Evolutionary conservation across 108 stramenopile genomes (phyloP), one percentile per base, ranked within the genome.

Genomic region (Poteriospumella lacustris): DNA sequence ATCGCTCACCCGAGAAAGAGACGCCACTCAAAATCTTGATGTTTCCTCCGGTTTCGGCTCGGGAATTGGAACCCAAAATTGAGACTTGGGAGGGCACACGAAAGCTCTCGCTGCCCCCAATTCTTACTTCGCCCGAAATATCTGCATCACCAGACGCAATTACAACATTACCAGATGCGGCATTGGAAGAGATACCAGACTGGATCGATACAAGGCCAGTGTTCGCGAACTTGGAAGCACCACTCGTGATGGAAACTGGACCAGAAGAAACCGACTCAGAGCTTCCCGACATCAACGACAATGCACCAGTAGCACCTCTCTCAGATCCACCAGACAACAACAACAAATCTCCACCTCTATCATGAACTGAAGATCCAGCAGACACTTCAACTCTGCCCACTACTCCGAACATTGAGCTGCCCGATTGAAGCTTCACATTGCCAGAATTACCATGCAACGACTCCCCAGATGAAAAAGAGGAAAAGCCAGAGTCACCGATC

Each of bases 251-350:
- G 19, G 64, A 38, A 40, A 67, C 31, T 40, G 9, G 9, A 67
- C 64, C 64, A 67, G 19, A 31, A 33, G 36, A 9, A 15, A 33
- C 31, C 9, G 64, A 12, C 31, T 12, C 40, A 67, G 64, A 12
- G 19, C 39, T 67, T 33, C 31, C 31, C 12, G 19, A 12, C 15
- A 41, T 9, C 9, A 67, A 15, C 19, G 40, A 12, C 19, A 12
- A 9, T 40, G 36, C 9, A 9, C 31, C 15, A 67, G 39, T 41
- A 19, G 64, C 39, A 15, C 64, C 64, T 12, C 15, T 19, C 12
- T 19, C 64, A 67, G 64, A 67, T 12, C 15, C 64, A 33, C 64
- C 64, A 67, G 64, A 67, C 15, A 40, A 15, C 36, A 67, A 15
- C 19, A 12, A 15, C 9, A 67, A 15, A 33, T 38, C 64, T 38